Base-by-base conservation (phyloP, 768 basidiomycete genomes). In the Suillus alpinus region DNA sequence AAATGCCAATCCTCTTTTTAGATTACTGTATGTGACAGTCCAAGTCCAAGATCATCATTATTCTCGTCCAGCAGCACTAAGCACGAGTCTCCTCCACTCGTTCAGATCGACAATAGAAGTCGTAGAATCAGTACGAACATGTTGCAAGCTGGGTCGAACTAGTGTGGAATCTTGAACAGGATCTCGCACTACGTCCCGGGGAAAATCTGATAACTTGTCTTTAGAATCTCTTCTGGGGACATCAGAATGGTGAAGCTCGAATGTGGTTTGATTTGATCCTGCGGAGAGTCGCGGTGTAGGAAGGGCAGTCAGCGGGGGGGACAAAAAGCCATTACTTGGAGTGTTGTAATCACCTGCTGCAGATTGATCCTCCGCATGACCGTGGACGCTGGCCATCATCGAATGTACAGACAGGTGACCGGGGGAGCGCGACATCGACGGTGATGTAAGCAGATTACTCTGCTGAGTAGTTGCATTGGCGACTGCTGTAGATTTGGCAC, bases 61-160 rank as follows among this genome's bases (percentile, higher is more conserved):
- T 26, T 39, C 4, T 36, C 53, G 53, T 29, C 64, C 64, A 23
- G 64, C 64, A 37, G 64, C 64, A 37, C 13, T 56, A 41, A 65
- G 36, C 23, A 65, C 64, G 37, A 63, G 64, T 40, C 39, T 65
- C 47, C 51, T 60, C 64, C 64, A 65, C 51, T 59, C 62, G 16
- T 65, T 37, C 52, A 61, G 53, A 52, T 65, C 56, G n/a, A 65
- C 52, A 47, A 20, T 63, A 20, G 64, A 63, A 29, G 1, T 41
- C 4, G 46, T 32, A 13, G 64, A 65, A 20, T 65, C 62, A 32
- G 36, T 51, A 32, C 64, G 64, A 37, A 47, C 37, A 20, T 62
- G 63, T 50, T 50, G 49, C 49, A 50, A 32, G 36, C 13, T 12
- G 12, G 56, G 39, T 29, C 56, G 59, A 8, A 40, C 32, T 36